These are phyloP conservation scores for Paracamarosporium sp. DNA, from an alignment of 2,329 filamentous ascomycete genomes.

Conservation along the genomic window DNA sequence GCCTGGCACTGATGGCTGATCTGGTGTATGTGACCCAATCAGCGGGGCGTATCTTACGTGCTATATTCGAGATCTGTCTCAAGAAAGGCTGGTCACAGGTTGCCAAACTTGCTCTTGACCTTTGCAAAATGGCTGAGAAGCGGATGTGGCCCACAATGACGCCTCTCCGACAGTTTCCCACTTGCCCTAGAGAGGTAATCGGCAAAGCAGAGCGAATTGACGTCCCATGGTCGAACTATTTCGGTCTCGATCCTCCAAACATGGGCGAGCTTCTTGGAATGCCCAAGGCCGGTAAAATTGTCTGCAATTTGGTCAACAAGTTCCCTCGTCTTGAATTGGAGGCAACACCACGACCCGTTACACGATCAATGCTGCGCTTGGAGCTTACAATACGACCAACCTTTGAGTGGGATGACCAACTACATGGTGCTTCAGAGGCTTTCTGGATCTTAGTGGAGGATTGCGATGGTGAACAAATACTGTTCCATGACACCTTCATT, in stretches of 20 bases:
- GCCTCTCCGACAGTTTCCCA: slow-evolving; percentile 82
- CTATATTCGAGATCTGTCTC: slow-evolving; percentile 95
- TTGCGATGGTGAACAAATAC: slow-evolving; percentile 93
- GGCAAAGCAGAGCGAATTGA: slow-evolving; percentile 95
- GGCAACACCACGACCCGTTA: slow-evolving; percentile 93
- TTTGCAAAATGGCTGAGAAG: slow-evolving; percentile 99
- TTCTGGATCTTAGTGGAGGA: slow-evolving; percentile 99
- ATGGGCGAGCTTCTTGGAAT: slow-evolving; percentile 95
- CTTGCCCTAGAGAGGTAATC: slow-evolving; percentile 83
- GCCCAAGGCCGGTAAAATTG: slow-evolving; percentile 83
- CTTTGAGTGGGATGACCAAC: slow-evolving; percentile 90
- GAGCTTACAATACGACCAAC: slow-evolving; percentile 92
- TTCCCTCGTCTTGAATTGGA: slow-evolving; percentile 93
- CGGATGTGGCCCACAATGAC: slow-evolving; percentile 99
- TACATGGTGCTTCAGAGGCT: slow-evolving; percentile 87
- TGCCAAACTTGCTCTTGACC: slow-evolving; percentile 86
- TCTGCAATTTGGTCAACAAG: slow-evolving; percentile 86
- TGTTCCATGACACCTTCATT: slow-evolving; percentile 94
- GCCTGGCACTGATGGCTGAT: slow-evolving; percentile 94
- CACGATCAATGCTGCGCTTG: slow-evolving; percentile 87
- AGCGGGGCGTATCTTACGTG: slow-evolving; percentile 91
- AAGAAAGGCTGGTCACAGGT: slow-evolving; percentile 97
- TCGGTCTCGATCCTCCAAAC: slow-evolving; percentile 92
- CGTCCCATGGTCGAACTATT: slow-evolving; percentile 91
- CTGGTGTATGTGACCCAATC: slow-evolving; percentile 99